Percentiles rank a stretch among this genome's conserved stretches.
phyloP scores from a whole-genome alignment of 2,329 filamentous ascomycete species.

The Bimuria novae-zelandiae region DNA sequence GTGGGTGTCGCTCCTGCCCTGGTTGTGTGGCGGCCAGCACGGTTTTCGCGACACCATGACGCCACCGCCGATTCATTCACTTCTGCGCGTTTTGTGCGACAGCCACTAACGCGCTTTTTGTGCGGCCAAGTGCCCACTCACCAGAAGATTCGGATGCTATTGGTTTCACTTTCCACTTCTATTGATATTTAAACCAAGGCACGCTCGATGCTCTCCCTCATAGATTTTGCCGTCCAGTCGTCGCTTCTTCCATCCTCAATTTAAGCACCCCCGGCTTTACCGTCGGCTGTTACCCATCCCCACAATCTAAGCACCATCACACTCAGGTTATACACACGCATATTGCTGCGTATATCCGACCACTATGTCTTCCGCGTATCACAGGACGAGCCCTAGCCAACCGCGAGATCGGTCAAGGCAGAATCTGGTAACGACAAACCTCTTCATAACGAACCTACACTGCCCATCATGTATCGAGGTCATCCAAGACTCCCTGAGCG shows the following conservation, averaged over 20 bases:
- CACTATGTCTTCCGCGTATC: constrained; percentile 20
- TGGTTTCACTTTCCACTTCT: neutral
- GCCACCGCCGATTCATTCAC: constrained; percentile 6
- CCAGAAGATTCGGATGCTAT: neutral
- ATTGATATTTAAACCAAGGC: neutral
- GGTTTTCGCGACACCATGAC: constrained; percentile 22
- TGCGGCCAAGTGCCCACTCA: constrained; percentile 16
- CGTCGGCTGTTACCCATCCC: constrained; percentile 2
- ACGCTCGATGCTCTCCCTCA: neutral
- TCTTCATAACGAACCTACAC: constrained; percentile 75
- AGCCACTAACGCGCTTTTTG: constrained; percentile 18
- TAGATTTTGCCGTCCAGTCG: constrained; percentile 17
- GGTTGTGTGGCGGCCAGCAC: constrained; percentile 10
- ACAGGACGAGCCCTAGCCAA: constrained; percentile 11
- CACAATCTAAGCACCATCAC: constrained; percentile 12
- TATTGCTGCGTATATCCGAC: constrained; percentile 20
- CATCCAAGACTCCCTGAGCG: constrained; percentile 63
- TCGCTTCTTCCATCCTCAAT: constrained; percentile 27
- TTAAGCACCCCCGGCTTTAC: constrained; percentile 17
- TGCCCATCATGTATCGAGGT: constrained; percentile 74
- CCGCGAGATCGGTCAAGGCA: constrained; percentile 19
- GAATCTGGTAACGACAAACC: constrained; percentile 54
- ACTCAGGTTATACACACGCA: constrained; percentile 13
- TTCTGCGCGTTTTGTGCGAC: constrained; percentile 31
- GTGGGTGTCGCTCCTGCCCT: neutral